These are phyloP conservation scores for Jackrogersella minutella DNA, from an alignment of 495 filamentous ascomycete species.

Conservation along the genomic window DNA sequence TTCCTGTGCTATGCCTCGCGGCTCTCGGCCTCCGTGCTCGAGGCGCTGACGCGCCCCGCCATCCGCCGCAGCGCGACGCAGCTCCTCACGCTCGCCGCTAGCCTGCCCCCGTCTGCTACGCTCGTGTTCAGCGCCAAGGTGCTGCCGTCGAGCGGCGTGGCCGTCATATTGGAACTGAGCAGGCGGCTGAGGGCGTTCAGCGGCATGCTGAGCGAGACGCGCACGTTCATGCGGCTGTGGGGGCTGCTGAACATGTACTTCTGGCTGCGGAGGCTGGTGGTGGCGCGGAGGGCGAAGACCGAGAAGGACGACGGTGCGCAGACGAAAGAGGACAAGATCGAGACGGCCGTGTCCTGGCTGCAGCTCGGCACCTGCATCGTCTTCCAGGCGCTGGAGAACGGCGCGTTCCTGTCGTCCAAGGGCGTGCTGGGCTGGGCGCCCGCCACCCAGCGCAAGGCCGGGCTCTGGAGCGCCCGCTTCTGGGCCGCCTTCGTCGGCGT, in stretches of 20 bases:
- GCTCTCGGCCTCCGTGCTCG: conserved; percentile 54
- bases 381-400: conserved; percentile 87
- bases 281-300: conserved; percentile 30
- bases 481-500: conserved; percentile 82
- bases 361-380: conserved; percentile 71
- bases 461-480: conserved; percentile 77
- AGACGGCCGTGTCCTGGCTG: conserved; percentile 64
- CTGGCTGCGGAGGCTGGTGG: conserved; percentile 68
- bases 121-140: conserved; percentile 47
- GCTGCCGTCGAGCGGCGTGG: conserved; percentile 50
- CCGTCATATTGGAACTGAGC: conserved; percentile 52
- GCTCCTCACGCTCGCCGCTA: conserved; percentile 51
- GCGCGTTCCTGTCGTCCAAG: conserved; percentile 75
- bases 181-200: conserved; percentile 59
- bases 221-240: conserved; percentile 81
- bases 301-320: neutral
- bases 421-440: conserved; percentile 69
- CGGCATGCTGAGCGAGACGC: conserved; percentile 65
- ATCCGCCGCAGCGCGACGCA: conserved; percentile 49
- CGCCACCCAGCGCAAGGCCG: conserved; percentile 61
- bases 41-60: conserved; percentile 45
- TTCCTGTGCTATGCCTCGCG: conserved; percentile 71
- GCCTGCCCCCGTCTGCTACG: conserved; percentile 49
- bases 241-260: conserved; percentile 79
- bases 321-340: conserved; percentile 46